Base-by-base conservation (phyloP, 169 alveolate species). In the Theileria equi region DNA sequence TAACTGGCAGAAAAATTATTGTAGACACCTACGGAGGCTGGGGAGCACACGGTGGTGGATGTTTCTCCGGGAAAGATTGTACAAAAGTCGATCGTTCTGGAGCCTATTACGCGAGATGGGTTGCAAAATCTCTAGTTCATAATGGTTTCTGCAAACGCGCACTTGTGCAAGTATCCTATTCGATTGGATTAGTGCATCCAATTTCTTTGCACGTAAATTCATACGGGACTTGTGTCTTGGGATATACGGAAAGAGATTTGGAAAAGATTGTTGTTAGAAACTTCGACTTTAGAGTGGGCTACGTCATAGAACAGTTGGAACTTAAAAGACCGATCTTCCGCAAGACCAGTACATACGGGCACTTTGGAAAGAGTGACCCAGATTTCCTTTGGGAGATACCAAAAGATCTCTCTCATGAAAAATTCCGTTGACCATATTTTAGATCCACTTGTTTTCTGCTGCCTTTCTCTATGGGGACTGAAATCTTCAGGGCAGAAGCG, bases 11-110 rank as follows among this genome's bases (percentile, higher is more conserved):
- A 48, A 98, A 98, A 84, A 96, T 97, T 65, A 96, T 98, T 54
- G 97, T 97, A 35, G 99, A 97, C 85, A 98, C 99, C 23, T 98
- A 97, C 86, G 99, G 98, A 26, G 98, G 99, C 47, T 97, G 99
- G 99, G 99, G 99, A 13, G 99, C 98, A 21, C 99, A 97, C 82
- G 99, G 99, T 21, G 99, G 99, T 11, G 99, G 99, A 47, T 99
- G 99, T 49, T 98, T 98, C 94, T 96, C 99, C 48, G 99, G 99
- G 77, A 98, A 98, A 82, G 99, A 98, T 73, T 85, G 98, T 49
- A 92, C 99, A 35, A 98, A 98, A 90, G 99, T 97, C 34, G 99
- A 98, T 78, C 91, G 99, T 44, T 94, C 98, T 13, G 99, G 99
- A 21, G 99, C 99, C 28, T 98, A 98, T 89, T 95, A 95, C 66